These are phyloP conservation scores for Fusarium sublunatum DNA, from an alignment of 2,329 filamentous ascomycete genomes.

Conservation along the genomic window DNA sequence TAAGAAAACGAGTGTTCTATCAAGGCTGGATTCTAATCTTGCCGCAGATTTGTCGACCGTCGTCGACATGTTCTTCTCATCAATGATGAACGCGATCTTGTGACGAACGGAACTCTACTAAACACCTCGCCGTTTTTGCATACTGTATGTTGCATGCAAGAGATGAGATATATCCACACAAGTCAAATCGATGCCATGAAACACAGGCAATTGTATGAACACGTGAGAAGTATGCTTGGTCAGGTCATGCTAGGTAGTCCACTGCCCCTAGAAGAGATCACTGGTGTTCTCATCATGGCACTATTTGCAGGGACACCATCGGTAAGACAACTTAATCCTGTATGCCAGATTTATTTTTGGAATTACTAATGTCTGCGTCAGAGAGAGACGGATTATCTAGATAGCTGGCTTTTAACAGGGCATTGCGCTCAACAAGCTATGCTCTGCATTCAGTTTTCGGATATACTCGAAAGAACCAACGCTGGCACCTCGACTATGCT, in stretches of 20 bases:
- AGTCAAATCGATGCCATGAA: slow-evolving; percentile 23
- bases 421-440: slow-evolving; percentile 58
- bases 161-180: slow-evolving; percentile 47
- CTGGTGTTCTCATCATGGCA: slow-evolving; percentile 55
- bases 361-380: slow-evolving; percentile 5
- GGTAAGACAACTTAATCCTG: slow-evolving; percentile 10
- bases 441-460: slow-evolving; percentile 57
- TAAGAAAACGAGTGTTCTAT: not conserved
- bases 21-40: not conserved
- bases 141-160: slow-evolving; percentile 55
- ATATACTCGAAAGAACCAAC: slow-evolving; percentile 53
- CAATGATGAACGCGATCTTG: slow-evolving; percentile 18
- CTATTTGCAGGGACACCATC: slow-evolving; percentile 37
- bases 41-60: slow-evolving; percentile 20
- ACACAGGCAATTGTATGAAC: slow-evolving; percentile 55
- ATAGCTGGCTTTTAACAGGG: slow-evolving; percentile 57
- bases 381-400: slow-evolving; percentile 52
- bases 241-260: slow-evolving; percentile 55
- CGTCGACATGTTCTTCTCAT: slow-evolving; percentile 28
- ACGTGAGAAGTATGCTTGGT: slow-evolving; percentile 53
- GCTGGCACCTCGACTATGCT: slow-evolving; percentile 46
- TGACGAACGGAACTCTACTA: slow-evolving; percentile 40
- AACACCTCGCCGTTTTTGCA: slow-evolving; percentile 54
- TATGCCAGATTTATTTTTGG: not conserved
- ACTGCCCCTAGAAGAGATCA: slow-evolving; percentile 55